Percentiles rank a stretch among this genome's conserved stretches.
phyloP scores from a whole-genome alignment of 148 eudicot genomes.

The Fallopia convolvulus region DNA sequence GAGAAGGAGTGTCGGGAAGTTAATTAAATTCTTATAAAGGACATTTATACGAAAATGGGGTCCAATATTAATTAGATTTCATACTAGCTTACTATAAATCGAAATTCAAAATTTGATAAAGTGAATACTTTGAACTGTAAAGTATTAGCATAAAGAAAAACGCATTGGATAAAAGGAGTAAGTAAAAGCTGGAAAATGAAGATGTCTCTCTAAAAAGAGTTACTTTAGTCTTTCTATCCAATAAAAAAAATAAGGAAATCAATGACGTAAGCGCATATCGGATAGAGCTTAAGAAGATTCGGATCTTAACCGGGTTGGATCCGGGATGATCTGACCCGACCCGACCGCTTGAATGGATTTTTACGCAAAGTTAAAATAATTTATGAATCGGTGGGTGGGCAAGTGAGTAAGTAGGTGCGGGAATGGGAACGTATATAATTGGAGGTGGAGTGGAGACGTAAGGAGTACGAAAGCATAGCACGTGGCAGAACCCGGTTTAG shows the following conservation, averaged over 20 bases:
- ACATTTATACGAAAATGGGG: not conserved
- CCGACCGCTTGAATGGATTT: not conserved
- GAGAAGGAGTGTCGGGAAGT: not conserved
- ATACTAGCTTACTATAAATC: not conserved
- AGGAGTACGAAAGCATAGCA: not conserved
- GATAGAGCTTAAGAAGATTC: not conserved
- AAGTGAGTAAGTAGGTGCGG: not conserved
- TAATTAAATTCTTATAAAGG: not conserved
- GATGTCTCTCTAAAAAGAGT: not conserved
- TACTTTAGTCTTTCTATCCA: not conserved
- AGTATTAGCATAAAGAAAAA: not conserved
- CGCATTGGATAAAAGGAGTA: too few relatives aligned
- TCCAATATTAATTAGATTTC: not conserved
- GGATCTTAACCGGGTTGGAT: not conserved
- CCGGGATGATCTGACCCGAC: not conserved
- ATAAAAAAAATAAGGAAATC: not conserved
- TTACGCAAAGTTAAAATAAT: not conserved
- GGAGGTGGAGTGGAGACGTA: not conserved
- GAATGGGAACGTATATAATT: not conserved
- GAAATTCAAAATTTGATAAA: not conserved
- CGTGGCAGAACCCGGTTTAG: not conserved
- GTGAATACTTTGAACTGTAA: slow-evolving; percentile 1
- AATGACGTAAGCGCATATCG: not conserved
- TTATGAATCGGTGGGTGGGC: not conserved
- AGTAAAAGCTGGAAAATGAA: not conserved